phyloP scores from a whole-genome alignment of 2,329 filamentous ascomycete genomes.

The Colletotrichum nymphaeae region DNA sequence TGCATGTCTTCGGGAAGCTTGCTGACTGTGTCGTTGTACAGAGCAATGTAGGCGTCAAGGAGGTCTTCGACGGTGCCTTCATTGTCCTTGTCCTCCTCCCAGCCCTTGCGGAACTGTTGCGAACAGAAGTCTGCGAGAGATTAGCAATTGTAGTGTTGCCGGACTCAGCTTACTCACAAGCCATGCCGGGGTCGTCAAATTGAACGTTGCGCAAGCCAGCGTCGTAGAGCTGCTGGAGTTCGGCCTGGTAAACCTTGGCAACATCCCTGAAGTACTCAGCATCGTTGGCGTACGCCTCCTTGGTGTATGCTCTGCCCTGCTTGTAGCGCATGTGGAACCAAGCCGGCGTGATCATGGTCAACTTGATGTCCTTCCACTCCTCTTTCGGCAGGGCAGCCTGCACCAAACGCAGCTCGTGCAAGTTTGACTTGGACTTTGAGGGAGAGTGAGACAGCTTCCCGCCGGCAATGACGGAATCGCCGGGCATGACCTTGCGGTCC shows the following conservation, averaged over 20 bases:
- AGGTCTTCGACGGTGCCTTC: slow-evolving; percentile 74
- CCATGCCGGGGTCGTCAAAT: slow-evolving; percentile 75
- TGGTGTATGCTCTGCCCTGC: slow-evolving; percentile 40
- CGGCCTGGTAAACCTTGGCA: slow-evolving; percentile 73
- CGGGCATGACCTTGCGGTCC: slow-evolving; percentile 66
- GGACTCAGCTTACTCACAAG: slow-evolving; percentile 60
- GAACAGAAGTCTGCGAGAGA: slow-evolving; percentile 75
- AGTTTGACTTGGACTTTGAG: slow-evolving; percentile 56
- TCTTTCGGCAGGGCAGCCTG: slow-evolving; percentile 58
- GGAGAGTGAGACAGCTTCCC: slow-evolving; percentile 58
- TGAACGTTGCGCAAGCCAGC: slow-evolving; percentile 74
- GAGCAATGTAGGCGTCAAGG: slow-evolving; percentile 79
- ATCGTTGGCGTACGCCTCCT: slow-evolving; percentile 41
- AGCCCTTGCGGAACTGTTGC: slow-evolving; percentile 76
- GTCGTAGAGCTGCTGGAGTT: slow-evolving; percentile 70
- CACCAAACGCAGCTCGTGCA: slow-evolving; percentile 61
- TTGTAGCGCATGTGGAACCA: slow-evolving; percentile 53
- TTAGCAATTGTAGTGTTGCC: not conserved
- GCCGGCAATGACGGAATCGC: slow-evolving; percentile 65
- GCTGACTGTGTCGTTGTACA: slow-evolving; percentile 79
- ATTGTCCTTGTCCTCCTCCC: slow-evolving; percentile 75
- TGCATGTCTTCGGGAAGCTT: slow-evolving; percentile 77
- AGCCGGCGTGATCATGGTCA: slow-evolving; percentile 65
- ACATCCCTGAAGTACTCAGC: slow-evolving; percentile 73
- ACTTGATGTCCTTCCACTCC: slow-evolving; percentile 63